Base-by-base conservation (phyloP, 2,329 filamentous ascomycete genomes). In the Cercospora citrullina region DNA sequence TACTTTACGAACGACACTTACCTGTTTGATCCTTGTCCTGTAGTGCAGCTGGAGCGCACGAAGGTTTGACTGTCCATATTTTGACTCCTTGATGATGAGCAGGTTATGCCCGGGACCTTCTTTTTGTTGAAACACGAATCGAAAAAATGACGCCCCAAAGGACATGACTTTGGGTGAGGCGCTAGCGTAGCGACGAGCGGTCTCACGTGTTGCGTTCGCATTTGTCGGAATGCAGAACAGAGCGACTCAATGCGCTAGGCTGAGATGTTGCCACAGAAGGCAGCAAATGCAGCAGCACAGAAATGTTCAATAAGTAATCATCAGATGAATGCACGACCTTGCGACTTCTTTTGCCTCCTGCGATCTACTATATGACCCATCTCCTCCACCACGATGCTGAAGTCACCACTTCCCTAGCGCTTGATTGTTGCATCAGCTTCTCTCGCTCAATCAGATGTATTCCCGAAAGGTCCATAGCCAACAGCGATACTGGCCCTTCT, bases 361-460 rank as follows among this genome's bases (percentile, higher is more conserved):
- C 8, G 42, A 23, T n/a, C 8, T 48, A 48, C 18, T 23, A 51
- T 55, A 66, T 60, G 4, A 70, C 33, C 66, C 66, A 70, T 62
- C 55, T 68, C 26, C 65, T 45, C 68, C 66, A 70, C 63, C 60
- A 70, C 5, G 63, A 63, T 1, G 7, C 31, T 21, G 5, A 21
- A 12, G 18, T 9, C 3, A 4, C 7, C 53, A n/a, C 4, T 18
- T 57, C 36, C 30, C 28, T 53, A 63, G 53, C n/a, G 60, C 66
- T 39, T 65, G 10, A 12, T 26, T 2, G 10, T 7, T 21, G 18
- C 45, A 5, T 45, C 51, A 58, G 61, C 23, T 55, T 65, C 42
- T 72, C 70, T 36, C 60, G 66, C 53, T 70, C 66, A 36, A 72
- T 70, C 3, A 65, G 30, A 12, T 66, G 33, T 16, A 72, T 67